phyloP scores from a whole-genome alignment of 192 early-diverging fungal genomes.

The Cladochytrium replicatum region DNA sequence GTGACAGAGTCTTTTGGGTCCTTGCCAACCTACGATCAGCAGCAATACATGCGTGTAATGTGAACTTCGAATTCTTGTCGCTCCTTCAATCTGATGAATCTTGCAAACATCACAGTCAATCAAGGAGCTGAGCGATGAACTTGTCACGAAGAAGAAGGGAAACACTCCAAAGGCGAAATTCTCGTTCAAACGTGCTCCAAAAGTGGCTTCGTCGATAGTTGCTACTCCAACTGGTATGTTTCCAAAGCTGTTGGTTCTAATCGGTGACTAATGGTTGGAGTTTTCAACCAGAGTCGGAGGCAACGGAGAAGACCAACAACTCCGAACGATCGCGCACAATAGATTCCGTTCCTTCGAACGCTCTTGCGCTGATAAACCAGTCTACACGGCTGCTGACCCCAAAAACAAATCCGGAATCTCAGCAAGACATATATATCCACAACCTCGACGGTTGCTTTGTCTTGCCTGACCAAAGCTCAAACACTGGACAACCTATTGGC shows the following conservation, averaged over 20 bases:
- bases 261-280: not conserved
- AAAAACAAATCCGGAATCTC: constrained; percentile 5
- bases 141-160: constrained; percentile 25
- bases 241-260: not conserved
- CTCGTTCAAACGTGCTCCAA: constrained; percentile 52
- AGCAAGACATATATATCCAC: constrained; percentile 46
- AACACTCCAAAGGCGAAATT: constrained; percentile 34
- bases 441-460: constrained; percentile 54
- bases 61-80: not conserved
- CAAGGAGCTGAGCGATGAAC: constrained; percentile 34
- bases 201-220: not conserved
- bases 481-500: constrained; percentile 41
- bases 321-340: constrained; percentile 25
- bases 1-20: constrained; percentile 52
- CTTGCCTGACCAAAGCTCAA: constrained; percentile 39
- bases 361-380: constrained; percentile 24
- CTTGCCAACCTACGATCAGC: constrained; percentile 60
- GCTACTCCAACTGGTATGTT: not conserved
- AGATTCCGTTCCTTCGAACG: constrained; percentile 17
- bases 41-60: constrained; percentile 44
- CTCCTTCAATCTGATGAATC: not conserved
- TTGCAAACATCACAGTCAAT: not conserved
- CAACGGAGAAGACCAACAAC: not conserved
- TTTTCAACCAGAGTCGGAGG: constrained; percentile 1
- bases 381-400: constrained; percentile 3